Base-by-base conservation (phyloP, 1,284 basidiomycete genomes). In the Trametes sp. region DNA sequence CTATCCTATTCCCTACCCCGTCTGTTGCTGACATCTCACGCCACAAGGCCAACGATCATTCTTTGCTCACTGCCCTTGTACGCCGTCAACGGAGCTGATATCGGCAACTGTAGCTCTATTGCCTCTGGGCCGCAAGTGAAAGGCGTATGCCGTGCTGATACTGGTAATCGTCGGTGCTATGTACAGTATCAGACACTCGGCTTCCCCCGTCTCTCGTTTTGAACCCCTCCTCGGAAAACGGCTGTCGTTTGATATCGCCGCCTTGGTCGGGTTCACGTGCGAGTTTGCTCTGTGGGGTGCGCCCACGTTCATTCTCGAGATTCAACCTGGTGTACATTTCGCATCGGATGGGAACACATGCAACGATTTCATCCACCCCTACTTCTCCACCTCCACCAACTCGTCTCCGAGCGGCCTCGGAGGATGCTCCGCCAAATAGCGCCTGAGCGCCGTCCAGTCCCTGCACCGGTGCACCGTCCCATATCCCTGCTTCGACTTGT, bases 201-300 rank as follows among this genome's bases (percentile, higher is more conserved):
- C n/a, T 5, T 14, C 11, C 8, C n/a, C 9, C 45, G 21, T 4
- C 23, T 9, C 45, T 16, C 3, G 11, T 28, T 24, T 28, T 24
- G 11, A 8, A 16, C 21, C 45, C 45, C 45, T 26, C 2, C 14
- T 46, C 45, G 9, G 26, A 46, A 16, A 26, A 26, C n/a, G 28
- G 45, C n/a, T 46, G 7, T 46, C 45, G 24, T 68, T 60, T 16
- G 70, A 77, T 53, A 28, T 76, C 0, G 72, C 74, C 56, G 73
- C 76, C 5, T 59, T 78, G 38, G 64, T 78, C 44, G 76, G 76
- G 19, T 78, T 77, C 59, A 69, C 62, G 0, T 75, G 74, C 62
- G 76, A 77, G 57, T 68, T 76, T 0, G 69, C 60, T 11, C 63
- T 77, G 13, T 77, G 74, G 73, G 76, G 75, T 74, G 38, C 24